These are phyloP conservation scores for Nannochloropsis salina DNA, from an alignment of 108 stramenopile species.

Conservation along the genomic window DNA sequence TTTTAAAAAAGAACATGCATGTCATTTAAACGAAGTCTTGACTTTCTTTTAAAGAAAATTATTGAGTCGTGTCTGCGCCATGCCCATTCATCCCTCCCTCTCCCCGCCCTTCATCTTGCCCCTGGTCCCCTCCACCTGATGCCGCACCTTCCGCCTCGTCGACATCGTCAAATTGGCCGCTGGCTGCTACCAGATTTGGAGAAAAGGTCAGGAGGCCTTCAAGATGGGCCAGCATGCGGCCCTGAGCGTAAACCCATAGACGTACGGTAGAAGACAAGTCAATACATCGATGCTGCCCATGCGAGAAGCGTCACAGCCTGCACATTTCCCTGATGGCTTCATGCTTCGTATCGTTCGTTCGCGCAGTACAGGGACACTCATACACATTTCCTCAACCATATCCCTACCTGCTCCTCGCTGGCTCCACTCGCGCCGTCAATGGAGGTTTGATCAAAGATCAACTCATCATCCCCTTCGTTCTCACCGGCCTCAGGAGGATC, in stretches of 20 bases:
- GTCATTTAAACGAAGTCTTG: too few species aligned
- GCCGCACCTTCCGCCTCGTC: not conserved
- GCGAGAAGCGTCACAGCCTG: too few species aligned
- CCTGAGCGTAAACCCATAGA: not conserved
- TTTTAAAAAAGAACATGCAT: too few species aligned
- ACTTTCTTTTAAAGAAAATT: not conserved
- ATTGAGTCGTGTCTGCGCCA: not conserved
- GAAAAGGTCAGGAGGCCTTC: not conserved
- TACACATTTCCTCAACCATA: too few species aligned
- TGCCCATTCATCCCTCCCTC: conserved; percentile 14
- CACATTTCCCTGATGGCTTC: too few species aligned
- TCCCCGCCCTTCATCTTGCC: not conserved
- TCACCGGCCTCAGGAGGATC: not conserved
- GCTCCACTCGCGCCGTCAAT: not conserved
- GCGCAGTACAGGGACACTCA: too few species aligned
- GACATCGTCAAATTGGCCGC: not conserved
- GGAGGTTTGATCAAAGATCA: not conserved
- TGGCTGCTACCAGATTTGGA: not conserved
- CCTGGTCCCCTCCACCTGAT: not conserved
- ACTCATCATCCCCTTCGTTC: not conserved
- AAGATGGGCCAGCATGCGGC: not conserved
- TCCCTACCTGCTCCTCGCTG: not conserved
- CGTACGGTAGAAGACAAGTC: too few species aligned
- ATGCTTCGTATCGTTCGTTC: too few species aligned
- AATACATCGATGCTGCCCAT: too few species aligned